Evolutionary conservation across 2,329 filamentous ascomycete species (phyloP), one percentile per base, ranked within the genome.

Genomic region (Fusarium siculi): DNA sequence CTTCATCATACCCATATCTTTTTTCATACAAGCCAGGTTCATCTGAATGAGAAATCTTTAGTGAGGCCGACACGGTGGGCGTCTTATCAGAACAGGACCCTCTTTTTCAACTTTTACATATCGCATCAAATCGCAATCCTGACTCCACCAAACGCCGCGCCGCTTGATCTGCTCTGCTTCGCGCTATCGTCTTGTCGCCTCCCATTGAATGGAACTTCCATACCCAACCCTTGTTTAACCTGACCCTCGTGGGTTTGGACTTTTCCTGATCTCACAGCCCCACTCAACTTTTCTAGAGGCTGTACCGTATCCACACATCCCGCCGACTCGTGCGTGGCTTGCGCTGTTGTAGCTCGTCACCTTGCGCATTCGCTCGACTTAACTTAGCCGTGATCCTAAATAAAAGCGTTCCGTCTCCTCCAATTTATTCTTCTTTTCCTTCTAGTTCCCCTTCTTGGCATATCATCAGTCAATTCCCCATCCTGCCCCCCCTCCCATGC

Each of bases 1-100:
- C 32, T 57, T 28, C 40, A 54, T 36, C 36, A 58, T 46, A 57
- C 52, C 66, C 43, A 53, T 64, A 53, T 57, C 63, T 57, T 62
- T 46, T 52, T 53, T 49, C 54, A 67, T 66, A 40, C 50, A 67
- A 63, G 36, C 72, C 61, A 47, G 58, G 59, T 69, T 64, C 61
- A 58, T 53, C 46, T 72, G 55, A 39, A 64, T 63, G 52, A 68
- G 42, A 69, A 57, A 61, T 58, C 58, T 53, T 60, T 44, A 63
- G 50, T 59, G 63, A 65, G 63, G 57, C 74, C 42, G 60, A 70
- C 67, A 75, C 74, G 72, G 62, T 56, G 63, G 70, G 70, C 46
- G 69, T 75, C 76, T 78, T 77, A 77, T 77, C 76, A 77, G 69
- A 74, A 62, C 40, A 64, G 49, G 76, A 74, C 76, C 76, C 76